Percentiles rank a stretch among this genome's conserved stretches.
phyloP scores from a whole-genome alignment of 192 early-diverging fungal species.

The Pilaira anomala region DNA sequence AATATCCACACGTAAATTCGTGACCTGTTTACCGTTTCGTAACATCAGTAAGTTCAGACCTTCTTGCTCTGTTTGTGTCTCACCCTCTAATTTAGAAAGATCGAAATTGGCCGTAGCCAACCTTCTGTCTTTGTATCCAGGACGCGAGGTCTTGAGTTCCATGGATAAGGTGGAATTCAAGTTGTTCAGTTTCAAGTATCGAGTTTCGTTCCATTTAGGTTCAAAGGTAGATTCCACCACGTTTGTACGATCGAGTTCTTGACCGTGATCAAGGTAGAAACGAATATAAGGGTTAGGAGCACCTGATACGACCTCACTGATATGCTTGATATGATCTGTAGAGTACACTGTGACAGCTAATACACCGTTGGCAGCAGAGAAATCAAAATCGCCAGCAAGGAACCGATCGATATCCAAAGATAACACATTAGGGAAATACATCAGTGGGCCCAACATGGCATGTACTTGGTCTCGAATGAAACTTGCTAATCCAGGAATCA shows the following conservation, averaged over 20 bases:
- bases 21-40: conserved; percentile 31
- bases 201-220: conserved; percentile 35
- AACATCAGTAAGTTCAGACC: conserved; percentile 27
- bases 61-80: conserved; percentile 17
- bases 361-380: conserved; percentile 31
- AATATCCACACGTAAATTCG: conserved; percentile 33
- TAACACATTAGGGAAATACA: conserved; percentile 38
- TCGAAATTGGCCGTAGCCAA: conserved; percentile 24
- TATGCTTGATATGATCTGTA: conserved; percentile 18
- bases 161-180: conserved; percentile 19
- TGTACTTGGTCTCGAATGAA: conserved; percentile 62
- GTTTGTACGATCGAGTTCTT: conserved; percentile 29
- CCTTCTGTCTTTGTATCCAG: conserved; percentile 26
- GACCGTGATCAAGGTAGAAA: conserved; percentile 31
- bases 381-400: conserved; percentile 32
- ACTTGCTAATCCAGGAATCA: conserved; percentile 65
- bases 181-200: conserved; percentile 30
- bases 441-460: conserved; percentile 47
- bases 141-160: conserved; percentile 19
- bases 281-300: conserved; percentile 29
- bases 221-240: conserved; percentile 14
- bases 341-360: conserved; percentile 29
- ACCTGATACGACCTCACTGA: conserved; percentile 5
- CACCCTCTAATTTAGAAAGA: conserved; percentile 10
- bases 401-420: conserved; percentile 30